Base-by-base conservation (phyloP, 1,139 yeast species). In the Dujonia santamariae region DNA sequence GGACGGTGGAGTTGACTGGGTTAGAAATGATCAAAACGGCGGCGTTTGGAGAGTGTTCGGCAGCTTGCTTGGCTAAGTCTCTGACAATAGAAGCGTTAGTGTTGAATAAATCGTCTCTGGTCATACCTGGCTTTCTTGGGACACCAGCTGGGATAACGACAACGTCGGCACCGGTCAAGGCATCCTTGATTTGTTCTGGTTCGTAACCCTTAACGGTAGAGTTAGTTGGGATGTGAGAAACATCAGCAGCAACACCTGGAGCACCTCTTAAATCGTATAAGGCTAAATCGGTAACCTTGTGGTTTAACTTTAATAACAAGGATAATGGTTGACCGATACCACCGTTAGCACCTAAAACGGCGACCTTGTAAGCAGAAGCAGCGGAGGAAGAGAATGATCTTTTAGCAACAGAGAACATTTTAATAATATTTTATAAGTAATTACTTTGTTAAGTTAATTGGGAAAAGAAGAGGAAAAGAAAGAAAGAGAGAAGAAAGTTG, bases 81-180 rank as follows among this genome's bases (percentile, higher is more conserved):
- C 84, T 74, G 38, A 90, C 88, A 61, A 90, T 90, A 34, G 88
- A 84, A 32, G 96, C 96, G 58, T 90, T 90, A 69, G 92, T 85
- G 67, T 80, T 80, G 76, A 90, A 87, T 59, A 90, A 75, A 59
- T 90, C 97, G 60, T 90, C 97, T 64, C 97, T 81, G 46, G 97
- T 85, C 97, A 90, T 90, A 49, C 97, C 97, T 38, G 97, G 97
- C 71, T 90, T 90, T 71, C 97, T 80, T 60, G 97, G 97, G 40
- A 90, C 86, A 58, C 97, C 97, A 33, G 97, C 97, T 44, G 97
- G 96, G 58, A 90, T 85, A 41, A 90, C 78, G 44, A 90, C 85
- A 43, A 88, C 73, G 52, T 84, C 85, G 19, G 95, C 71, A 34
- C 79, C 84, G 34, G 72, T 62, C 47, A 90, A 71, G 19, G 96